phyloP scores from a whole-genome alignment of 257 asterid genomes.

The Ligustrum vulgare region DNA sequence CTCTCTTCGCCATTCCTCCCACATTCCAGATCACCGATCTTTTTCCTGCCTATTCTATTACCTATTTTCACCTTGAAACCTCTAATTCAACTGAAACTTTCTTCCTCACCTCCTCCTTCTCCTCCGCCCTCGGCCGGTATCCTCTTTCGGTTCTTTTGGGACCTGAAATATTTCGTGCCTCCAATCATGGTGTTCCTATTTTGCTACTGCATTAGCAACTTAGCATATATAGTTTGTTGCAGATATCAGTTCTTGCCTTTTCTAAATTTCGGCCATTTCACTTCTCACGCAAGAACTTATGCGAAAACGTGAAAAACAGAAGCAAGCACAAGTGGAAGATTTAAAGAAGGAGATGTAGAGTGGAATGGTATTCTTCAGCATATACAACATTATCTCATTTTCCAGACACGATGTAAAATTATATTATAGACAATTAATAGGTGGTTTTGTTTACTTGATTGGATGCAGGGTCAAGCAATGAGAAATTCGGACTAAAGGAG shows the following conservation, averaged over 20 bases:
- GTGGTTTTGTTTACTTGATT: slow-evolving; percentile 12
- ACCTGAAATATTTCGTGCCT: too few relatives aligned
- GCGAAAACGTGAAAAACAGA: slow-evolving; percentile 74
- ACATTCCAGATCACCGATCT: too few relatives aligned
- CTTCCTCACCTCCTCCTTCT: too few relatives aligned
- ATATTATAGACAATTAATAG: not conserved
- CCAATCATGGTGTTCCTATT: too few relatives aligned
- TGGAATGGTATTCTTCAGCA: slow-evolving; percentile 66
- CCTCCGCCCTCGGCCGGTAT: too few relatives aligned
- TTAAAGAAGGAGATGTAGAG: slow-evolving; percentile 77
- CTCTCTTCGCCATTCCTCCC: too few relatives aligned
- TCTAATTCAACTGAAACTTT: too few relatives aligned
- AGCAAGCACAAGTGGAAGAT: slow-evolving; percentile 73
- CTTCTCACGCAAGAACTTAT: slow-evolving; percentile 68
- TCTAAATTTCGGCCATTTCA: not conserved
- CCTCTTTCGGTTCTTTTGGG: too few relatives aligned
- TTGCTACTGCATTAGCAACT: not conserved
- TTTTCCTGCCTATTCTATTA: too few relatives aligned
- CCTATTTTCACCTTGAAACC: too few relatives aligned
- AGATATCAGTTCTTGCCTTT: slow-evolving; percentile 3
- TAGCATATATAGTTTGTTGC: not conserved
- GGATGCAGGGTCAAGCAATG: slow-evolving; percentile 91
- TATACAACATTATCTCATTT: not conserved
- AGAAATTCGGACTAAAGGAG: slow-evolving; percentile 86
- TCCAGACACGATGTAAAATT: not conserved